A percentile compares a stretch with the other conserved stretches of the same genome.
phyloP scores from a whole-genome alignment of 2,329 filamentous ascomycete species.

The Trichoderma sp. region DNA sequence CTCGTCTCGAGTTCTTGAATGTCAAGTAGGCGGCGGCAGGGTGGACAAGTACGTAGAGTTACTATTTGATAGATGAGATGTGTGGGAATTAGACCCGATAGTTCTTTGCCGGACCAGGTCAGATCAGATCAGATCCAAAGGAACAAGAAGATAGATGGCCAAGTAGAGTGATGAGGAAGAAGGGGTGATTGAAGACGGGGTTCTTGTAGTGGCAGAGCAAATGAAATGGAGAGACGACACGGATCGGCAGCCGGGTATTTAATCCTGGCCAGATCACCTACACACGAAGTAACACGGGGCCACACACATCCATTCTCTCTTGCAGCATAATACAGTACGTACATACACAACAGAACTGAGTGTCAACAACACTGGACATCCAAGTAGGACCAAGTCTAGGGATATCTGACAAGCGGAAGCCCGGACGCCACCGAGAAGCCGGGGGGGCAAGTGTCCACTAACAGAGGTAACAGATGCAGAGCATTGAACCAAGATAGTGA shows the following conservation, averaged over 20 bases:
- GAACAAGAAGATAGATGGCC: neutral
- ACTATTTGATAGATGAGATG: too few species aligned
- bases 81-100: neutral
- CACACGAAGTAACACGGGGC: neutral
- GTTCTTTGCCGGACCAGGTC: neutral
- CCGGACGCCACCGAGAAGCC: conserved; percentile 7
- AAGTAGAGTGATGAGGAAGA: neutral
- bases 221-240: neutral
- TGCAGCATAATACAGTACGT: neutral
- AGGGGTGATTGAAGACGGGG: conserved; percentile 1
- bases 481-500: conserved; percentile 1
- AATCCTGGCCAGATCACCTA: neutral
- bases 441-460: neutral
- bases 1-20: conserved; percentile 2
- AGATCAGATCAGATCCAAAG: conserved; percentile 10
- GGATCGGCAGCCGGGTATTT: conserved; percentile 15
- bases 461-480: conserved; percentile 15
- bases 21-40: conserved; percentile 10
- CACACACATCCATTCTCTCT: neutral
- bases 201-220: conserved; percentile 2
- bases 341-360: neutral
- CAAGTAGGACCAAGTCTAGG: neutral
- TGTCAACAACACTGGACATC: neutral
- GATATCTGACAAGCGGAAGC: neutral
- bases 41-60: neutral